Percentiles rank a stretch among this genome's conserved stretches.
phyloP scores from a whole-genome alignment of 2,329 filamentous ascomycete genomes.

The Pseudogymnoascus sp. region DNA sequence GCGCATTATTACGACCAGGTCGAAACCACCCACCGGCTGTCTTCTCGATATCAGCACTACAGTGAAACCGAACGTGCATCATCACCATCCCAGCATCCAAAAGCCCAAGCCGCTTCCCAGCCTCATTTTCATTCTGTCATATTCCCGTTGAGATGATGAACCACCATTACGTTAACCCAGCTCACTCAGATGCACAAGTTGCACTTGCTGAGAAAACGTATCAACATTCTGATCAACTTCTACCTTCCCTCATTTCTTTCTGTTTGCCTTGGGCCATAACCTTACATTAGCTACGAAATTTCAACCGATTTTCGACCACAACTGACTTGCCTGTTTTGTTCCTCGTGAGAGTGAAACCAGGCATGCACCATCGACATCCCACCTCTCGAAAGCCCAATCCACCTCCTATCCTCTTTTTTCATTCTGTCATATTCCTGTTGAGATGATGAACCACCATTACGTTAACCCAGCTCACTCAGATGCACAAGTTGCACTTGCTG shows the following conservation, averaged over 20 bases:
- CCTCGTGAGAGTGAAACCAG: background rate
- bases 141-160: constrained; percentile 8
- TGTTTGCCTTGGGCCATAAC: background rate
- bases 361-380: background rate
- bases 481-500: background rate
- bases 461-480: background rate
- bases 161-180: constrained; percentile 11
- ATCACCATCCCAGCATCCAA: background rate
- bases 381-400: background rate
- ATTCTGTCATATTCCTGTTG: background rate
- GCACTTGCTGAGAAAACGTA: constrained; percentile 10
- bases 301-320: background rate
- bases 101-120: background rate
- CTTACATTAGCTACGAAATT: background rate
- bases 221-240: constrained; percentile 9
- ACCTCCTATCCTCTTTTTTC: background rate
- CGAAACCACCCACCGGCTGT: background rate
- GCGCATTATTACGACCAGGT: background rate
- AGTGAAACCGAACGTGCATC: background rate
- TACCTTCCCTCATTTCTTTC: background rate
- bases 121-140: background rate
- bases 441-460: background rate
- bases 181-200: constrained; percentile 10
- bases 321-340: background rate
- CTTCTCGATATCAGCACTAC: background rate